phyloP scores from a whole-genome alignment of 2,329 filamentous ascomycete genomes.

The Ploettnerulaceae sp. region DNA sequence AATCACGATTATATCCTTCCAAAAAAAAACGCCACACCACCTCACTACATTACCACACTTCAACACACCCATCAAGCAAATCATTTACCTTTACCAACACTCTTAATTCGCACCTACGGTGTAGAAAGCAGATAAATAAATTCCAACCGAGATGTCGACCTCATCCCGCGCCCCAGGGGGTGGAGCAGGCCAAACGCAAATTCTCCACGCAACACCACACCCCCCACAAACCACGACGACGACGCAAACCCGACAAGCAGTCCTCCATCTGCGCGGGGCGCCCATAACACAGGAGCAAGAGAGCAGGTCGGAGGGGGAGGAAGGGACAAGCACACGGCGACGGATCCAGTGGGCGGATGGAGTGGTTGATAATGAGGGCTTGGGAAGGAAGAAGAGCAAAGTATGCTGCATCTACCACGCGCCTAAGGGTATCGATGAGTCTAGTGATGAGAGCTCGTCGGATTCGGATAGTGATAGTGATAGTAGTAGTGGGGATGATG shows the following conservation, averaged over 20 bases:
- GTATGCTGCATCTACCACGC: slow-evolving; percentile 99
- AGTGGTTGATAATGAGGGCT: slow-evolving; percentile 90
- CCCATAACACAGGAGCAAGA: too few species aligned
- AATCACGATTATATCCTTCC: too few species aligned
- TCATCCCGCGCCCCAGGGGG: slow-evolving; percentile 2
- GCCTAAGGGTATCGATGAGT: slow-evolving; percentile 75
- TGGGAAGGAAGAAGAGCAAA: slow-evolving; percentile 93
- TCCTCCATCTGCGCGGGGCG: slow-evolving; percentile 31
- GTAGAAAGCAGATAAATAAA: background rate
- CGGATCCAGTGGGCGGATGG: slow-evolving; percentile 89
- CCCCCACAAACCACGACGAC: slow-evolving; percentile 12
- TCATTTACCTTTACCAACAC: too few species aligned
- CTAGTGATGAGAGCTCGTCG: slow-evolving; percentile 60
- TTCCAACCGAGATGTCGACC: slow-evolving; percentile 3
- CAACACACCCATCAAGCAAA: too few species aligned
- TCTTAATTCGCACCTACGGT: too few species aligned
- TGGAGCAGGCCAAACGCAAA: slow-evolving; percentile 4
- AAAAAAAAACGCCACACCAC: too few species aligned
- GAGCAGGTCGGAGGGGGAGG: slow-evolving; percentile 11
- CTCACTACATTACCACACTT: too few species aligned
- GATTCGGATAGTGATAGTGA: slow-evolving; percentile 45
- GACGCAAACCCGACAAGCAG: slow-evolving; percentile 17
- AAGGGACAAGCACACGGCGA: slow-evolving; percentile 40
- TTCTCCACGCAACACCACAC: background rate
- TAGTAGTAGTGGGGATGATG: slow-evolving; percentile 37